Evolutionary conservation across 2,329 filamentous ascomycete genomes (phyloP).

Genomic region (Fusarium oxysporum): DNA sequence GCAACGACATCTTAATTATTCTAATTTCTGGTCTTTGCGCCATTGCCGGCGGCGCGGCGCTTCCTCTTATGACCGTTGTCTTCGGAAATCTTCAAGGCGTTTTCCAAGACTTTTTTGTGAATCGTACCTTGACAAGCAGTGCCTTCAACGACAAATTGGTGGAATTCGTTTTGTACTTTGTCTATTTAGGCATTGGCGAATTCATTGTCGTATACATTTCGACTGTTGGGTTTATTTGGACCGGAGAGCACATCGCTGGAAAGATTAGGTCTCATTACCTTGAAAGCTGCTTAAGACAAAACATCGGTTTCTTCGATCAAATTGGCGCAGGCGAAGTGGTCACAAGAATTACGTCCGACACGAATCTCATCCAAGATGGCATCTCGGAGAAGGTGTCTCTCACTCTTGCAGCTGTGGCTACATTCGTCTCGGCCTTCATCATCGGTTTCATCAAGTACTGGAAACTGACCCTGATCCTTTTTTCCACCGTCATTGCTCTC

Average conservation of each 20-base stretch:
- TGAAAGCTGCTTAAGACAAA: constrained; percentile 84
- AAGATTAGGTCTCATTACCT: constrained; percentile 69
- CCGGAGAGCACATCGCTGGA: constrained; percentile 67
- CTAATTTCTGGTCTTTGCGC: constrained; percentile 70
- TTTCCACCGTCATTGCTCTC: constrained; percentile 84
- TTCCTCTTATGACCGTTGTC: constrained; percentile 84
- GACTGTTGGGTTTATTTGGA: constrained; percentile 91
- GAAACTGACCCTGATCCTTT: constrained; percentile 90
- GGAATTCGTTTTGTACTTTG: constrained; percentile 80
- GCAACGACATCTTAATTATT: constrained; percentile 73
- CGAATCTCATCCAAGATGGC: constrained; percentile 91
- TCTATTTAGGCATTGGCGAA: constrained; percentile 85
- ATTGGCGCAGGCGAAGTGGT: constrained; percentile 93
- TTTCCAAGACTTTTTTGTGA: constrained; percentile 73
- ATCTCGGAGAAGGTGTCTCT: constrained; percentile 90
- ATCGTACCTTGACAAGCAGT: constrained; percentile 56
- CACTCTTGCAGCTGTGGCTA: constrained; percentile 79
- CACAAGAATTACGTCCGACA: constrained; percentile 93
- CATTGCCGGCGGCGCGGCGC: constrained; percentile 77
- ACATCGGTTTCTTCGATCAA: constrained; percentile 94
- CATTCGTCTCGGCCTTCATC: constrained; percentile 88
- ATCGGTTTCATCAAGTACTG: constrained; percentile 93
- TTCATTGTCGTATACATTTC: constrained; percentile 80
- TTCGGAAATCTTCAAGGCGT: constrained; percentile 81
- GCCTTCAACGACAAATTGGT: constrained; percentile 71